Evolutionary conservation across 768 basidiomycete species (phyloP), one percentile per base, ranked within the genome.

Genomic region (Cyclocybe aegerita): DNA sequence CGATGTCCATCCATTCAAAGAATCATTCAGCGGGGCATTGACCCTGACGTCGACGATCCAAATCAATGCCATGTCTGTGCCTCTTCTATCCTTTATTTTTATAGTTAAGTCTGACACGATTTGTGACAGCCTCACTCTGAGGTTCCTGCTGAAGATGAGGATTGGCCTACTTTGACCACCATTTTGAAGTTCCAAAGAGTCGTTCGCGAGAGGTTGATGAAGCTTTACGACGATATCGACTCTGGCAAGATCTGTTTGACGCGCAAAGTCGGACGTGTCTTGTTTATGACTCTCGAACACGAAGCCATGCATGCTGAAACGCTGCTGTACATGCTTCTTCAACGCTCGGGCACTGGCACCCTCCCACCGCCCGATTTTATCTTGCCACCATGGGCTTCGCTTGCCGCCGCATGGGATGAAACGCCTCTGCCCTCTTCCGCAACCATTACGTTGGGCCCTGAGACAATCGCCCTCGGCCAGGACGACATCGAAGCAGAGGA

Each of bases 251-350:
- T 72, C 50, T 47, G 72, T 9, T 59, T 92, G 58, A 85, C 82
- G 2, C 80, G 88, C 43, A 85, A 79, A 62, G 67, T 87, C 6
- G 90, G 79, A 3, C 78, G 95, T 40, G 88, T 93, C 3, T 71
- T 98, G 11, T 93, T 87, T 71, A 93, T 98, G 87, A 88, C 90
- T 0, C 83, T 80, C 47, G 93, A 96, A 67, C 95, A 98, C 59
- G 93, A 98, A 64, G 90, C 81, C 4, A 73, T 91, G 66, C 96
- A 98, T 62, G 76, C 79, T 2, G 97, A 98, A 78, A 99, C 97
- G 0, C 74, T 98, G 17, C 74, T 98, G 3, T 98, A 98, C 68
- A 98, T 98, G 93, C 82, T 96, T 9, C 63, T 95, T 4, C 96
- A 93, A 64, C 80, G 83, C 40, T 82, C 88, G 12, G 89, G 88